Base-by-base conservation (phyloP, 139 green algal species). In the Tetradesmus obliquus region DNA sequence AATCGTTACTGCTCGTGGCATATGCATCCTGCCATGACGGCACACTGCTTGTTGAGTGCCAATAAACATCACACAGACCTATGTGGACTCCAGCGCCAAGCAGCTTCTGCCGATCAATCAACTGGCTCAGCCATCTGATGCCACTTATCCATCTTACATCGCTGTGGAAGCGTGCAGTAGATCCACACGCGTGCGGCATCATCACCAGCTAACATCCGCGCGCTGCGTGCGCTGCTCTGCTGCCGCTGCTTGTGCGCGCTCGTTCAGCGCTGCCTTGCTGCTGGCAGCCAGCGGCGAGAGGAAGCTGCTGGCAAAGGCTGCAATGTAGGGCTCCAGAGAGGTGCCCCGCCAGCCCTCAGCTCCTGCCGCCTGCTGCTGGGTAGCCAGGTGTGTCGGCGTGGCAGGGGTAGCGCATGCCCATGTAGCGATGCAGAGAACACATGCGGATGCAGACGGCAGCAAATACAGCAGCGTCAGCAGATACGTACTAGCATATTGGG, bases 221-320 rank as follows among this genome's bases (percentile, higher is more conserved):
- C 32, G 86, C 74, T 79, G 72, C 20, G 17, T 45, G 9, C 55
- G 88, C 88, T 86, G 74, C 32, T 91, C 88, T n/a, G 57, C 76
- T 86, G 88, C 88, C 79, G 88, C 88, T 71, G 69, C 55, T 58
- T 86, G 69, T 82, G 80, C 89, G 24, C 82, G 54, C n/a, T 88
- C 22, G 76, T 89, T 80, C 20, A 96, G 88, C n/a, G 74, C 84
- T 45, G 82, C 80, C 62, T 80, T 91, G 66, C 82, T 76, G 9
- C 92, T 93, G 3, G 53, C 15, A 32, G 80, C 45, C 55, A 97
- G 82, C 5, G 58, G 89, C 4, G 91, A 90, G 88, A 97, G 88
- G 82, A 97, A 96, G 79, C 88, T 91, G 10, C 15, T 6, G 10
- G 71, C 58, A 84, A 96, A 97, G 9, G 79, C 86, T 24, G 91